Base-by-base conservation (phyloP, 1,139 yeast genomes). In the Pichia kudriavzevii region DNA sequence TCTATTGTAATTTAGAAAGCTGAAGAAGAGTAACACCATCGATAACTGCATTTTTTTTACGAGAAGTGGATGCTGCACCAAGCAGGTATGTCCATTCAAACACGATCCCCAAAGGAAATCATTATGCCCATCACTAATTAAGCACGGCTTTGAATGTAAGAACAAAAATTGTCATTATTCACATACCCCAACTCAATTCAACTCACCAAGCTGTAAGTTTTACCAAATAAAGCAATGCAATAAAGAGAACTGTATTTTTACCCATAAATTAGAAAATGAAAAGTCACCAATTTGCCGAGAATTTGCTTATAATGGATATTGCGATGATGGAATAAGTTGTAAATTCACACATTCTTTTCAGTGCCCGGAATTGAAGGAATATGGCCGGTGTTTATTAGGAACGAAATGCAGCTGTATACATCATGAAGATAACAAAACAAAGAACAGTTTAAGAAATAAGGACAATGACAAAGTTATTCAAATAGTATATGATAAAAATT, bases 301-400 rank as follows among this genome's bases (percentile, higher is more conserved):
- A 22, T 83, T 83, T 61, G 69, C 88, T 2, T 50, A 76, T 23
- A 71, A 72, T 7, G 88, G 91, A 1, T 79, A 72, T 59, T 82
- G 94, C 55, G 69, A 62, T 20, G 54, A 72, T 25, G 94, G 94
- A 0, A 52, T 57, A 16, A 48, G 53, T 25, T 82, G 94, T 53
- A 64, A 68, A 5, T 66, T 71, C 38, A 56, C 69, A 27, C 94
- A 82, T 54, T 59, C 62, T 9, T 68, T 64, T 47, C 73, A 72
- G 39, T 82, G 94, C 55, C 93, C 94, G 0, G 91, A 81, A 50
- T 74, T 67, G 46, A 79, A 73, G 44, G 76, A 73, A 42, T 61
- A 63, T 15, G 81, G 81, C 11, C 50, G 47, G 15, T 82, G 94
- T 55, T 63, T 72, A 1, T 56, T 71, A 39, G 41, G 39, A 1